Percentiles rank a stretch among this genome's conserved stretches.
Evolutionary conservation across 176 grass and related monocot species (phyloP).

Genomic region (Cenchrus purpureus): DNA sequence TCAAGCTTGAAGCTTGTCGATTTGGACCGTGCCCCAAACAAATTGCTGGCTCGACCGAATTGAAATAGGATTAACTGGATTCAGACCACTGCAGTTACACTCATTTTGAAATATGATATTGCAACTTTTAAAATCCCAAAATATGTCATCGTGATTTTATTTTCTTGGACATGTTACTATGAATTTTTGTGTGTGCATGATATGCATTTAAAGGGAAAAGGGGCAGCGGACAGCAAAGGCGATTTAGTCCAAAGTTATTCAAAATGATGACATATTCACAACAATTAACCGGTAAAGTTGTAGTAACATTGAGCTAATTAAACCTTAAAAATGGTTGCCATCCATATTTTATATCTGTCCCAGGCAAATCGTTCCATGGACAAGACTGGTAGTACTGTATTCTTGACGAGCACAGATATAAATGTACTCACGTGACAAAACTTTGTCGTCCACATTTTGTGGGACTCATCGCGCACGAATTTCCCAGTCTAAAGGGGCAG

Average conservation of each 20-base stretch:
- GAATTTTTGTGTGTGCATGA: too few species aligned
- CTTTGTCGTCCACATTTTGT: conserved; percentile 12
- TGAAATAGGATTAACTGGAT: background rate
- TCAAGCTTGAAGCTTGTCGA: background rate
- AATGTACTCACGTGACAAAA: background rate
- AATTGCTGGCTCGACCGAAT: background rate
- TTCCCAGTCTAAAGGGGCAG: background rate
- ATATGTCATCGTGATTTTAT: background rate
- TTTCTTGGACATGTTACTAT: too few species aligned
- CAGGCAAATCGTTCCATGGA: too few species aligned
- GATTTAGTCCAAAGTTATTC: background rate
- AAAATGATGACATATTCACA: background rate
- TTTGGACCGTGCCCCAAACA: background rate
- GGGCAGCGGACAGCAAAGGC: background rate
- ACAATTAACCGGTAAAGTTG: background rate
- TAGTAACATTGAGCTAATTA: too few species aligned
- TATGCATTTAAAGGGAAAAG: background rate
- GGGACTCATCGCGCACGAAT: background rate
- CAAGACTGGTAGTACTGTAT: too few species aligned
- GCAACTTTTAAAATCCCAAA: background rate
- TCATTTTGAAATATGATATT: background rate
- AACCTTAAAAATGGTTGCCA: background rate
- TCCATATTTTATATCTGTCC: background rate
- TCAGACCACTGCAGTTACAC: background rate
- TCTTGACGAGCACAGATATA: too few species aligned